phyloP scores from a whole-genome alignment of 225 moss, liverwort and hornwort species.

The Pleurozium schreberi region DNA sequence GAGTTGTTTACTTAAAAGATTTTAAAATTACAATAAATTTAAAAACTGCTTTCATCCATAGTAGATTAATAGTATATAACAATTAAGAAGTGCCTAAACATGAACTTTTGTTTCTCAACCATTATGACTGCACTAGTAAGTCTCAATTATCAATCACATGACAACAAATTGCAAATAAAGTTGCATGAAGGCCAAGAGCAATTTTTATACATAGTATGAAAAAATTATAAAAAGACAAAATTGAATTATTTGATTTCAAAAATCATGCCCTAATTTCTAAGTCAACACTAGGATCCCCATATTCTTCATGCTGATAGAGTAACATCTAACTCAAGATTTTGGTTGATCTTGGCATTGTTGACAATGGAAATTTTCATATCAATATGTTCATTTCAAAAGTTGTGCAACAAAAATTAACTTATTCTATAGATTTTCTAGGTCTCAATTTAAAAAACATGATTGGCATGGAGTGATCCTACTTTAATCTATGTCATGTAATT shows the following conservation, averaged over 20 bases:
- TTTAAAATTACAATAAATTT: not conserved
- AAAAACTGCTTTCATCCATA: not conserved
- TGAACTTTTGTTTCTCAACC: not conserved
- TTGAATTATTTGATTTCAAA: too few relatives aligned
- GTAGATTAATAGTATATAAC: too few relatives aligned
- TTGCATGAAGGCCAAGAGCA: not conserved
- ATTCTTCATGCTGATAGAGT: accelerated
- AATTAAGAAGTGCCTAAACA: too few relatives aligned
- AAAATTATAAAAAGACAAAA: too few relatives aligned
- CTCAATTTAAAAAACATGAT: accelerated
- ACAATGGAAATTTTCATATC: not conserved
- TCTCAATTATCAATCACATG: not conserved
- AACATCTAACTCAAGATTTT: not conserved
- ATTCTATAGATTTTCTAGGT: too few relatives aligned
- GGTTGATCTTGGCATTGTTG: too few relatives aligned
- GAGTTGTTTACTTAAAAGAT: not conserved
- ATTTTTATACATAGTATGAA: not conserved
- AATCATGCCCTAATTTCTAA: not conserved
- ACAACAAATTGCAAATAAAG: not conserved
- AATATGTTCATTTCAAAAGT: not conserved
- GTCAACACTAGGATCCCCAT: accelerated
- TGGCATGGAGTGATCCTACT: accelerated
- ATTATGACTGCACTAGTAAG: too few relatives aligned
- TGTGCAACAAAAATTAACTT: not conserved
- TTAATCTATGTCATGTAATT: not conserved